Conservation (phyloP, 345 rosid species). For the Pistacia atlantica region DNA sequence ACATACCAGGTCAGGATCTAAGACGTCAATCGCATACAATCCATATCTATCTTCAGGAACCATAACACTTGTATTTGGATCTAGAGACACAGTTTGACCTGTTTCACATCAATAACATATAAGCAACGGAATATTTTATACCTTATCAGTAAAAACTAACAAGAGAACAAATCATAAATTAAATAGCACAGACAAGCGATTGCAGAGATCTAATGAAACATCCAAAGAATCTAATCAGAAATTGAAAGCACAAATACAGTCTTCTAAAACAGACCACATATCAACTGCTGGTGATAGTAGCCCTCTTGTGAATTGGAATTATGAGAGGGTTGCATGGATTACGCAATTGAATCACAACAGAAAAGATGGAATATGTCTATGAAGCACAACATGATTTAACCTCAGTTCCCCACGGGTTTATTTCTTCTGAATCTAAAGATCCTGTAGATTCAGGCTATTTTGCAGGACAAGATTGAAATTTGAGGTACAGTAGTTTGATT, state of each 20-base stretch:
- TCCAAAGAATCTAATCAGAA: background rate
- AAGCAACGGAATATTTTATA: background rate
- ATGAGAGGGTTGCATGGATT: background rate
- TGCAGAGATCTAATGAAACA: background rate
- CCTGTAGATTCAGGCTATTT: too few species aligned
- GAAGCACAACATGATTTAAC: too few species aligned
- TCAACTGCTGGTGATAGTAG: background rate
- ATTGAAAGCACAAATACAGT: background rate
- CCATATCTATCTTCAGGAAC: slow-evolving; percentile 97
- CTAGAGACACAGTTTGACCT: slow-evolving; percentile 78
- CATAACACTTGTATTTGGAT: slow-evolving; percentile 56
- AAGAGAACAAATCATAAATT: background rate
- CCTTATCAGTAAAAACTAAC: background rate
- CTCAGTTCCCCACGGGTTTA: too few species aligned
- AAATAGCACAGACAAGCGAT: background rate
- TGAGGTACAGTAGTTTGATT: too few species aligned
- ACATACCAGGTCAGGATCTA: slow-evolving; percentile 96
- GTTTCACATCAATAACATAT: slow-evolving; percentile 26
- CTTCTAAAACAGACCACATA: background rate
- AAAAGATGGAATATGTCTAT: background rate
- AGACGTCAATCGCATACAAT: slow-evolving; percentile 73
- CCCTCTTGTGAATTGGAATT: background rate
- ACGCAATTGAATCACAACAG: background rate
- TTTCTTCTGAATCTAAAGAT: too few species aligned
- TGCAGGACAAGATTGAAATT: too few species aligned